Evolutionary conservation across 352 stramenopile species (phyloP).

Genomic region (Paralagenidium karlingii): DNA sequence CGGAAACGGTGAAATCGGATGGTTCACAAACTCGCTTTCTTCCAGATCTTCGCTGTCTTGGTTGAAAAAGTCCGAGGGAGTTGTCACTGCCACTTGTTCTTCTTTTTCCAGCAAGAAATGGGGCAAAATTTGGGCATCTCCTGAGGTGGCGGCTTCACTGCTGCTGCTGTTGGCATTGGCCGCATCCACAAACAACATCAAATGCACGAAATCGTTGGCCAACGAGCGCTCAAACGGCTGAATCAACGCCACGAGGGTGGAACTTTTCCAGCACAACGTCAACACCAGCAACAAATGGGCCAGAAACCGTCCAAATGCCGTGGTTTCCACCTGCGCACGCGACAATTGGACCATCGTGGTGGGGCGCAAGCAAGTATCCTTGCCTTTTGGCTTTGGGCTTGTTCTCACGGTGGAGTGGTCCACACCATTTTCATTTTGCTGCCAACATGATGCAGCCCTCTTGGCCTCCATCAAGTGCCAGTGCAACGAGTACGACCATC

Average conservation of each 20-base stretch:
- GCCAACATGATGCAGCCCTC: too few species aligned
- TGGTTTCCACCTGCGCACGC: too few species aligned
- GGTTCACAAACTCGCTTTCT: slow-evolving; percentile 28
- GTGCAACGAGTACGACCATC: slow-evolving; percentile 31
- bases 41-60: too few species aligned
- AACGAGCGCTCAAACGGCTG: slow-evolving; percentile 46
- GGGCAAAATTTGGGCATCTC: slow-evolving; percentile 26
- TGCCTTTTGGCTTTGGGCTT: too few species aligned
- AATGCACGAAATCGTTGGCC: slow-evolving; percentile 51
- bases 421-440: too few species aligned
- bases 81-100: slow-evolving; percentile 48
- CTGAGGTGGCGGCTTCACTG: neutral
- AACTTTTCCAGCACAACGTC: slow-evolving; percentile 33
- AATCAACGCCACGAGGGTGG: too few species aligned
- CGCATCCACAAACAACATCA: slow-evolving; percentile 58
- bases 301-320: too few species aligned
- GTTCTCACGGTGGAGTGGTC: too few species aligned
- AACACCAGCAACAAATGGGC: slow-evolving; percentile 27
- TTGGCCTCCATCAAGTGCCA: too few species aligned
- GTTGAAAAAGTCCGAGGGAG: slow-evolving; percentile 49
- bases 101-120: slow-evolving; percentile 53
- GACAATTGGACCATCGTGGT: too few species aligned
- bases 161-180: neutral
- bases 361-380: too few species aligned
- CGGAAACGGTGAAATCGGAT: slow-evolving; percentile 36